Conservation (phyloP, 495 filamentous ascomycete genomes). For the Daldinia concentrica region DNA sequence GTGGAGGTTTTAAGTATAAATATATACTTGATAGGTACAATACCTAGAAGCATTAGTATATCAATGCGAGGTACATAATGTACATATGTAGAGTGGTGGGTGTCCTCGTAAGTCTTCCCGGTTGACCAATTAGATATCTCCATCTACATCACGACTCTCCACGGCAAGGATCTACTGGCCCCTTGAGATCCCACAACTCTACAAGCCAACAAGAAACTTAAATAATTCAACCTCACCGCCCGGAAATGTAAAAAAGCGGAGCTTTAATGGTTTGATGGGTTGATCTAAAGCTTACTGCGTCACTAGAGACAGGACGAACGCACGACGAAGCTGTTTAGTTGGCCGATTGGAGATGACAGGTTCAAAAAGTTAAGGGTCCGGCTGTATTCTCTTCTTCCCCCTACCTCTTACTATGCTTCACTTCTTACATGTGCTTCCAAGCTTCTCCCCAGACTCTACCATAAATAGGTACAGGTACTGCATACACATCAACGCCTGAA, state of each 20-base stretch:
- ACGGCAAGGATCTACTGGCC: constrained; percentile 38
- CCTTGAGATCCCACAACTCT: constrained; percentile 27
- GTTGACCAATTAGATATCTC: constrained; percentile 23
- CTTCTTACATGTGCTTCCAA: background rate
- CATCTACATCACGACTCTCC: constrained; percentile 41
- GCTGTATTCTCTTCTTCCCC: constrained; percentile 11
- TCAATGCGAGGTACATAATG: too few species aligned
- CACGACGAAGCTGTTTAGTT: constrained; percentile 2
- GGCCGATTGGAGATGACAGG: constrained; percentile 1
- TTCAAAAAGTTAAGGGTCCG: constrained; percentile 1
- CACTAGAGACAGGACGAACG: constrained; percentile 9
- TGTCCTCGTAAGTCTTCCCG: constrained; percentile 11
- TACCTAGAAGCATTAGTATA: background rate
- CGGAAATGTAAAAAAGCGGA: constrained; percentile 36
- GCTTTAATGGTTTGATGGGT: constrained; percentile 1
- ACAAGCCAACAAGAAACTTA: constrained; percentile 25
- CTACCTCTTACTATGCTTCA: background rate
- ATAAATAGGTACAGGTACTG: constrained; percentile 1
- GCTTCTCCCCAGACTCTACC: constrained; percentile 14
- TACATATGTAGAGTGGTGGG: constrained; percentile 1
- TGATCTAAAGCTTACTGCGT: constrained; percentile 30
- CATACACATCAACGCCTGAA: constrained; percentile 1
- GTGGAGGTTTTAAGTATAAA: background rate
- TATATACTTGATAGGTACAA: background rate
- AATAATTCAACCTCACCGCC: constrained; percentile 35